Percentiles rank a stretch among this genome's conserved stretches.
Conservation (phyloP, 148 eudicot species). For the Chenopodium berlandieri region DNA sequence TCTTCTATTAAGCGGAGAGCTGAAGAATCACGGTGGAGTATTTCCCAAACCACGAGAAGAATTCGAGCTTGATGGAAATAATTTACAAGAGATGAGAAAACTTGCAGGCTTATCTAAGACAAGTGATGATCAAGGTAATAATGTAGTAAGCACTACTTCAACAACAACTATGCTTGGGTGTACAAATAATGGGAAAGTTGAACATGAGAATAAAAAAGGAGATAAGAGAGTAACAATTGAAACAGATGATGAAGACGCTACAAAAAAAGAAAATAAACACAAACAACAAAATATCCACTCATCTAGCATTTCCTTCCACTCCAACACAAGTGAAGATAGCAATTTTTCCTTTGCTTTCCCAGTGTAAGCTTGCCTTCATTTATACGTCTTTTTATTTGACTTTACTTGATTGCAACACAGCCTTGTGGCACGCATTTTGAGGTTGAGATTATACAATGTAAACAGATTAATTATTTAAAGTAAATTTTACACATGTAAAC, state of each 20-base stretch:
- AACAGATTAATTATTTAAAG: too few relatives aligned
- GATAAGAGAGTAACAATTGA: conserved; percentile 7
- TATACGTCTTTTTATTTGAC: too few relatives aligned
- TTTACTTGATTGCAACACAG: too few relatives aligned
- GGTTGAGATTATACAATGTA: too few relatives aligned
- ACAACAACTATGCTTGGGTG: neutral
- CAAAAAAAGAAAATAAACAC: neutral
- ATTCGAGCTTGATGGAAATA: neutral
- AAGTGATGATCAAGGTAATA: neutral
- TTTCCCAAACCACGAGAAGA: conserved; percentile 6
- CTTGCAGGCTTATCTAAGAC: conserved; percentile 19
- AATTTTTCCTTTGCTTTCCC: conserved; percentile 40
- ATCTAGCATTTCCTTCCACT: conserved; percentile 20
- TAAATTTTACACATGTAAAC: too few relatives aligned
- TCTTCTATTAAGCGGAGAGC: conserved; percentile 15
- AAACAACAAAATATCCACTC: conserved; percentile 1
- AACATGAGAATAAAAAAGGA: neutral
- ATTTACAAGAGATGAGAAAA: neutral
- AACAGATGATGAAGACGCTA: neutral
- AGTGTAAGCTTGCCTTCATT: conserved; percentile 30
- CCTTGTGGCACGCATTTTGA: too few relatives aligned
- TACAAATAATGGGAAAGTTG: neutral
- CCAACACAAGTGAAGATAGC: conserved; percentile 37
- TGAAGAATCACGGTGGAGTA: conserved; percentile 8
- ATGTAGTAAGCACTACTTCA: conserved; percentile 2